Conservation (phyloP, 2,329 filamentous ascomycete genomes). For the Lizonia empirigonia region DNA sequence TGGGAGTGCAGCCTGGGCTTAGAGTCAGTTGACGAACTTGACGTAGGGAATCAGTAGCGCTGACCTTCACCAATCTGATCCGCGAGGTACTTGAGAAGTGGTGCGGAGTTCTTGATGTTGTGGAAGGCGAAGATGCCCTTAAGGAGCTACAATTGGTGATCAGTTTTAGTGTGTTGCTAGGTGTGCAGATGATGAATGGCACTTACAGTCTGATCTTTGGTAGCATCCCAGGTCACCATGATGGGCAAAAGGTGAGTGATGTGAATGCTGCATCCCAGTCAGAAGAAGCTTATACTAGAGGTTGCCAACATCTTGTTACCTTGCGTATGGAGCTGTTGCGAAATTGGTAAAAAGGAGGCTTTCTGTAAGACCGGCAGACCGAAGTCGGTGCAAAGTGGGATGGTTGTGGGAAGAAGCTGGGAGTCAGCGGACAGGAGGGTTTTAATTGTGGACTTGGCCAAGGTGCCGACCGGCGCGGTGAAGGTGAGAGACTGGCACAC, state of each 20-base stretch:
- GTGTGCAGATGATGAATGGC: too few relatives aligned
- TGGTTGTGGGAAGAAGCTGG: background rate
- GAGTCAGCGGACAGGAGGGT: background rate
- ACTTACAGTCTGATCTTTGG: constrained; percentile 1
- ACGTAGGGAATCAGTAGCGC: background rate
- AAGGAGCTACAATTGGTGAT: constrained; percentile 1
- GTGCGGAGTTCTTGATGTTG: constrained; percentile 3
- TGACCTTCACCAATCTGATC: constrained; percentile 1
- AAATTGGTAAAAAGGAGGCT: background rate
- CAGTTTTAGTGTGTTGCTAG: background rate
- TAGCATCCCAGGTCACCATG: constrained; percentile 5
- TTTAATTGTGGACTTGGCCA: background rate
- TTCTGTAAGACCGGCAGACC: background rate
- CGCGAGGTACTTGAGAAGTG: background rate
- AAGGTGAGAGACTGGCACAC: constrained; percentile 12
- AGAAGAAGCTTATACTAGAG: background rate
- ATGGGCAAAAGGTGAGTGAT: background rate
- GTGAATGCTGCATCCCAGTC: background rate
- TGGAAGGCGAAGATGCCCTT: constrained; percentile 11
- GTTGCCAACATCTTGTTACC: background rate
- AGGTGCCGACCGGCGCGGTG: background rate
- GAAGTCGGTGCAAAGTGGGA: background rate
- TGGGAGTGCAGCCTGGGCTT: constrained; percentile 31
- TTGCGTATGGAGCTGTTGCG: background rate
- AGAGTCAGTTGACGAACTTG: background rate